These are phyloP conservation scores for Globisporangium nodosum DNA, from an alignment of 352 stramenopile genomes.

Conservation along the genomic window DNA sequence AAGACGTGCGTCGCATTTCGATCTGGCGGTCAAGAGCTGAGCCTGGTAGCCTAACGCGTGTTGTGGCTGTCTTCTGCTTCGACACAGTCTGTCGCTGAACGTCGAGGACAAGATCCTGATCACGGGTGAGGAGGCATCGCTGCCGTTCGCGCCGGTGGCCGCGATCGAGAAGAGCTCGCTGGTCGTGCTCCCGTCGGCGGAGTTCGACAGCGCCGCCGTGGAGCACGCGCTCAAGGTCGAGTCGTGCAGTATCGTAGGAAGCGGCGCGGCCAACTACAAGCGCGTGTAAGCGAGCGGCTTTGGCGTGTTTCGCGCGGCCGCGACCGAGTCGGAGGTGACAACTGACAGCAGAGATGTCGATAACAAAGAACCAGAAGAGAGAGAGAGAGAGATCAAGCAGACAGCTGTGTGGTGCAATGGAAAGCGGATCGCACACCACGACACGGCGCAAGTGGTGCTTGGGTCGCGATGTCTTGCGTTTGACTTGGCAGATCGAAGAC, in stretches of 20 bases:
- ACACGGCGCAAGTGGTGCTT: too few relatives aligned
- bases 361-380: too few relatives aligned
- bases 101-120: conserved; percentile 80
- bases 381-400: too few relatives aligned
- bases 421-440: too few relatives aligned
- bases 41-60: neutral
- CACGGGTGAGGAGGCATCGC: conserved; percentile 53
- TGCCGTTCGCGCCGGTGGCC: conserved; percentile 70
- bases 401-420: too few relatives aligned
- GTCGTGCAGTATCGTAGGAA: conserved; percentile 71
- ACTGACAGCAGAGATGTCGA: too few relatives aligned
- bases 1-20: conserved; percentile 45
- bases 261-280: conserved; percentile 74
- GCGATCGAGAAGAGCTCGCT: conserved; percentile 69
- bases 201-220: conserved; percentile 62
- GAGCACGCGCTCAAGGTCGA: conserved; percentile 75
- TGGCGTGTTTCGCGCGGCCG: conserved; percentile 3
- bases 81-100: conserved; percentile 53
- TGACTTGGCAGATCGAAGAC: too few relatives aligned
- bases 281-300: conserved; percentile 48
- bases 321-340: too few relatives aligned
- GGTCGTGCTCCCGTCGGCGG: conserved; percentile 71
- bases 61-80: neutral
- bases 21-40: neutral
- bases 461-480: too few relatives aligned